Percentiles rank a stretch among this genome's conserved stretches.
phyloP scores from a whole-genome alignment of 208 protist species.

The Crithidia fasciculata region DNA sequence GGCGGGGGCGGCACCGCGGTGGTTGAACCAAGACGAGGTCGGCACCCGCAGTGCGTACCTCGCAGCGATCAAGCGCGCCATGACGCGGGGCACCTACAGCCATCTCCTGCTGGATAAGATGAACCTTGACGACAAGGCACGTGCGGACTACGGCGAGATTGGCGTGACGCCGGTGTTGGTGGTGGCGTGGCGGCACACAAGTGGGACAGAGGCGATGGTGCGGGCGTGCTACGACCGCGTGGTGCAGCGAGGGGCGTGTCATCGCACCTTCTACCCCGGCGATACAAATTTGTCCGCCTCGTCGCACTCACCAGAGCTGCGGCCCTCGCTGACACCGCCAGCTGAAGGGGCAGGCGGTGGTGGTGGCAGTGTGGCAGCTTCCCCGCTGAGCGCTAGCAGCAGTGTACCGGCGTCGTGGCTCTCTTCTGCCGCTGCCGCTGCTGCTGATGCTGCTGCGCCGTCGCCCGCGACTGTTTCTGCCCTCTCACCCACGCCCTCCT shows the following conservation, averaged over 20 bases:
- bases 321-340: neutral
- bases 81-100: slow-evolving; percentile 44
- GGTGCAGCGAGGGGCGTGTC: slow-evolving; percentile 48
- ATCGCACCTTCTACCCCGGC: slow-evolving; percentile 58
- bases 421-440: neutral
- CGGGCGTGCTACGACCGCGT: slow-evolving; percentile 70
- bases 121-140: slow-evolving; percentile 67
- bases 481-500: slow-evolving; percentile 3
- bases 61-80: slow-evolving; percentile 44
- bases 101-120: slow-evolving; percentile 88
- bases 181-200: slow-evolving; percentile 55
- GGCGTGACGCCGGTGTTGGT: slow-evolving; percentile 40
- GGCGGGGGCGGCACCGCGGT: slow-evolving; percentile 53
- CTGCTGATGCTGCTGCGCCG: neutral
- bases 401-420: slow-evolving; percentile 3
- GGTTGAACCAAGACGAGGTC: slow-evolving; percentile 89
- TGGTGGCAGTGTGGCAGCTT: neutral
- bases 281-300: neutral
- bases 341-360: neutral
- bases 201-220: slow-evolving; percentile 48
- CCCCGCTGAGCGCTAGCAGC: slow-evolving; percentile 4
- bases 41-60: slow-evolving; percentile 60
- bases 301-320: slow-evolving; percentile 24
- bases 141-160: slow-evolving; percentile 44
- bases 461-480: neutral